These are phyloP conservation scores for Rhodotorula sp. DNA, from an alignment of 1,284 basidiomycete genomes.

Conservation along the genomic window DNA sequence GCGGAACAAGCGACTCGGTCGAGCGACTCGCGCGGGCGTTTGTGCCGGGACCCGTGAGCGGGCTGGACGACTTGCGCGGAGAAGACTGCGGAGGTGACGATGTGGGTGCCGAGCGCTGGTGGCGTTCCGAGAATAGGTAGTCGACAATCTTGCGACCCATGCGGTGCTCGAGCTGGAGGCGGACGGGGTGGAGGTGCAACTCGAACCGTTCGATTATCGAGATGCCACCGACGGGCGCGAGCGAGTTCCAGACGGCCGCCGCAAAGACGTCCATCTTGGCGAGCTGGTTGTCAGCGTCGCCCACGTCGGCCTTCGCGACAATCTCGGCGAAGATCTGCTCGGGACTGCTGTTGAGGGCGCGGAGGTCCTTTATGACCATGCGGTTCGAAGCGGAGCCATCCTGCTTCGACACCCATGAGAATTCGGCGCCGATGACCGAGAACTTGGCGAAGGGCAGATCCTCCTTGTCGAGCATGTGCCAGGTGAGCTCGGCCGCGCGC, in stretches of 20 bases:
- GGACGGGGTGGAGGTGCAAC: slow-evolving; percentile 80
- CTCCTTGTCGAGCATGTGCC: slow-evolving; percentile 84
- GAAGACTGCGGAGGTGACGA: slow-evolving; percentile 47
- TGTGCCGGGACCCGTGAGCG: not conserved
- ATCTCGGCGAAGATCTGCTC: slow-evolving; percentile 88
- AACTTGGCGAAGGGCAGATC: slow-evolving; percentile 80
- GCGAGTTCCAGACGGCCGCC: slow-evolving; percentile 69
- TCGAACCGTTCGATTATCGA: slow-evolving; percentile 83
- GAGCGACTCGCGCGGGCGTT: slow-evolving; percentile 17
- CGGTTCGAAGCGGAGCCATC: slow-evolving; percentile 85
- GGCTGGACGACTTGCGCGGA: not conserved
- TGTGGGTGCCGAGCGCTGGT: slow-evolving; percentile 55
- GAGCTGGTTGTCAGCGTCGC: slow-evolving; percentile 45
- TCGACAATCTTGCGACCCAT: slow-evolving; percentile 83
- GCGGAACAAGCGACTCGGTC: slow-evolving; percentile 27
- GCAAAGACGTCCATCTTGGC: slow-evolving; percentile 43
- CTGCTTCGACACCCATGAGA: slow-evolving; percentile 81
- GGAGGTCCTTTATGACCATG: slow-evolving; percentile 71
- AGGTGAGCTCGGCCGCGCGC: slow-evolving; percentile 83
- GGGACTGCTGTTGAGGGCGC: slow-evolving; percentile 81
- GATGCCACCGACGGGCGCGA: slow-evolving; percentile 92
- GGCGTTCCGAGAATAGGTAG: slow-evolving; percentile 67
- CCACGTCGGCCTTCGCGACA: slow-evolving; percentile 62
- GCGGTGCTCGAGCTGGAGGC: slow-evolving; percentile 79
- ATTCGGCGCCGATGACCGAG: slow-evolving; percentile 75